A percentile compares a stretch with the other conserved stretches of the same genome.
phyloP scores from a whole-genome alignment of 352 stramenopile species.

The Thalassiosira livingstoniorum region DNA sequence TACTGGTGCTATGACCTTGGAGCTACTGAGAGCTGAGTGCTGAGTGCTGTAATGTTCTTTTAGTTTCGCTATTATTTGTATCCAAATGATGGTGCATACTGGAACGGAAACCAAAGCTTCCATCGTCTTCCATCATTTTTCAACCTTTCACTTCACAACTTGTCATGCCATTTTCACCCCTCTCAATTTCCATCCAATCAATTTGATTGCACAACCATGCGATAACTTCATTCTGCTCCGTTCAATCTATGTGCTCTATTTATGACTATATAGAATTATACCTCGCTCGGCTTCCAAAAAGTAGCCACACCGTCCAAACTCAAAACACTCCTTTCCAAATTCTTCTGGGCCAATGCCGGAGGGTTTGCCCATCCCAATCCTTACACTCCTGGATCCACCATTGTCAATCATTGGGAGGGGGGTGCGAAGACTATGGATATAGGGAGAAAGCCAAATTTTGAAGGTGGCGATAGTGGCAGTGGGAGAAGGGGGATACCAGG shows the following conservation, averaged over 20 bases:
- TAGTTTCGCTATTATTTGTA: too few species aligned
- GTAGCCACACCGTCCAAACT: conserved; percentile 38
- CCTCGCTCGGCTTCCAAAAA: conserved; percentile 29
- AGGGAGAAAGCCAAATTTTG: conserved; percentile 5
- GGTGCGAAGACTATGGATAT: conserved; percentile 10
- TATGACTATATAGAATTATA: conserved; percentile 27
- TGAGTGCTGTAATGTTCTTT: too few species aligned
- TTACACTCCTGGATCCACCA: conserved; percentile 22
- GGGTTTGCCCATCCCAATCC: neutral
- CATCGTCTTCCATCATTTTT: too few species aligned
- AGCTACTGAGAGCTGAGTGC: too few species aligned
- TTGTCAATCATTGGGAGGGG: conserved; percentile 16
- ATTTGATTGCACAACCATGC: too few species aligned
- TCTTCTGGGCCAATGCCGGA: conserved; percentile 26
- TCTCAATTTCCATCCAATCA: too few species aligned
- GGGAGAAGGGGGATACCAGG: conserved; percentile 53
- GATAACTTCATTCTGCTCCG: too few species aligned
- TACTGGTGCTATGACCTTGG: too few species aligned
- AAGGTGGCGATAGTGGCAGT: conserved; percentile 29
- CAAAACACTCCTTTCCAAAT: conserved; percentile 53
- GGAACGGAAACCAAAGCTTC: too few species aligned
- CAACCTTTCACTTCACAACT: too few species aligned
- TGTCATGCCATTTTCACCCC: too few species aligned
- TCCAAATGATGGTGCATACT: too few species aligned
- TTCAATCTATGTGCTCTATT: neutral